These are phyloP conservation scores for Rubus parviflorus DNA, from an alignment of 306 rosid genomes.

Conservation along the genomic window DNA sequence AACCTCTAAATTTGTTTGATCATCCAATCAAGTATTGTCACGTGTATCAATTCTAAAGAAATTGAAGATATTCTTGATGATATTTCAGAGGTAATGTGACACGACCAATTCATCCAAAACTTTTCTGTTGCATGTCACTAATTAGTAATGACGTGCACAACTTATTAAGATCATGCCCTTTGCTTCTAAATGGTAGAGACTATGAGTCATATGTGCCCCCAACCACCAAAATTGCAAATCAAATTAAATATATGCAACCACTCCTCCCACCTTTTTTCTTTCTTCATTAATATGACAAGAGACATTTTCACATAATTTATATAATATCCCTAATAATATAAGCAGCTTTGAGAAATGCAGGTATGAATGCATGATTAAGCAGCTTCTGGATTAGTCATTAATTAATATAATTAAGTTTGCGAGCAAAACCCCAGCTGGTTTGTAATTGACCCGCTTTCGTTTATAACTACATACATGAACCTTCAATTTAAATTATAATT, in stretches of 20 bases:
- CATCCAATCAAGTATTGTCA: no score
- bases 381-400: background rate
- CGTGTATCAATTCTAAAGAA: no score
- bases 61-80: no score
- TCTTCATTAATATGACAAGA: background rate
- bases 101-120: no score
- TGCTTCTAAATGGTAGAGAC: background rate
- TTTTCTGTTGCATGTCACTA: no score
- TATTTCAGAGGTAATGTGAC: no score
- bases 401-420: background rate
- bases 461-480: background rate
- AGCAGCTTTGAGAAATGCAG: no score
- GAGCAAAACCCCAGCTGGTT: background rate
- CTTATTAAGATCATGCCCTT: background rate
- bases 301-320: background rate
- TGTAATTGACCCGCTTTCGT: background rate
- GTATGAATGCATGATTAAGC: no score
- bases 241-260: constrained; percentile 5
- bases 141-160: background rate
- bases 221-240: background rate
- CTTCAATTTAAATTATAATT: background rate
- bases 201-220: background rate
- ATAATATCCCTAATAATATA: no score
- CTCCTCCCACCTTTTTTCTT: constrained; percentile 3
- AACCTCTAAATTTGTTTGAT: no score